phyloP scores from a whole-genome alignment of 345 rosid genomes.

The Alliaria petiolata region DNA sequence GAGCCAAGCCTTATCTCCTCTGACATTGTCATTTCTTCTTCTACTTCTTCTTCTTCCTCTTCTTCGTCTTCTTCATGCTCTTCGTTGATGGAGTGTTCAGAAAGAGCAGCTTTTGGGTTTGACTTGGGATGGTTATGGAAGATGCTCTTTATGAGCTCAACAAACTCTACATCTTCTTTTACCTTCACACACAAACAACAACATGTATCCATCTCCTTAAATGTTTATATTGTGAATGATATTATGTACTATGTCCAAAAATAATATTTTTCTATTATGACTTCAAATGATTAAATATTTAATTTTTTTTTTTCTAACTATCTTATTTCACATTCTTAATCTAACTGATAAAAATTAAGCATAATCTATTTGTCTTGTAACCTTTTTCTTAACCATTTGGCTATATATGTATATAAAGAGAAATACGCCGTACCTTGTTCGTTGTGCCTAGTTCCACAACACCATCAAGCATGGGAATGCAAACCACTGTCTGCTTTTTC shows the following conservation, averaged over 20 bases:
- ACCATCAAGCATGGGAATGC: conserved; percentile 88
- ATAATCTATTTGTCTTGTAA: not conserved
- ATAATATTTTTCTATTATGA: not conserved
- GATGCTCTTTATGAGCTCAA: conserved; percentile 55
- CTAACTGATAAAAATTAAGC: not conserved
- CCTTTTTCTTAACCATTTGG: not conserved
- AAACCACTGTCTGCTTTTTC: conserved; percentile 80
- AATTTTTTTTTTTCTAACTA: not conserved
- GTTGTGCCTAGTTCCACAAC: conserved; percentile 85
- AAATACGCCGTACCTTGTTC: conserved; percentile 45
- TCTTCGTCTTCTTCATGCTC: conserved; percentile 42
- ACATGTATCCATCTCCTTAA: not conserved
- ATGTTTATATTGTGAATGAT: not conserved
- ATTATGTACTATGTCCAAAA: not conserved
- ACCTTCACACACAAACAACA: conserved; percentile 36
- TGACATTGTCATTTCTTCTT: conserved; percentile 54
- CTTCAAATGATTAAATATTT: not conserved
- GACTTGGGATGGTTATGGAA: conserved; percentile 44
- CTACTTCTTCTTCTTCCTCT: conserved; percentile 43
- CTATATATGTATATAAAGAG: not conserved
- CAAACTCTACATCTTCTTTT: conserved; percentile 51
- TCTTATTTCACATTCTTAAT: not conserved
- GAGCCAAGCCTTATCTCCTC: conserved; percentile 79
- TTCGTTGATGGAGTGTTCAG: conserved; percentile 73
- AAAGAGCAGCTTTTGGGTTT: conserved; percentile 68